These are phyloP conservation scores for Opeltia flavorubescens DNA, from an alignment of 495 filamentous ascomycete genomes.

Conservation along the genomic window DNA sequence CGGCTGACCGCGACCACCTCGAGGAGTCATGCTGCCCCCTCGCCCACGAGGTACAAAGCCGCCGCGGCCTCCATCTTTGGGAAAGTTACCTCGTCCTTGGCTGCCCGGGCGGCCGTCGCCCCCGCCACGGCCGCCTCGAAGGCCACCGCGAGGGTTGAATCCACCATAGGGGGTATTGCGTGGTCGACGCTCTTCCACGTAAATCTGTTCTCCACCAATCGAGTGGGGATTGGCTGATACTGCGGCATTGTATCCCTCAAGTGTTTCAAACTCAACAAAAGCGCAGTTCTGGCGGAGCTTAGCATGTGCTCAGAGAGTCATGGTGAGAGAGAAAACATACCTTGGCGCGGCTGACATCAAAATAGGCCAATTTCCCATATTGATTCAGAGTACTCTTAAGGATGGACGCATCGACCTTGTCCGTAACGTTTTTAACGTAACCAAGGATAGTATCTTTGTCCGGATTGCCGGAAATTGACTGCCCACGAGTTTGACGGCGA, in stretches of 20 bases:
- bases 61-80: slow-evolving; percentile 48
- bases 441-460: slow-evolving; percentile 55
- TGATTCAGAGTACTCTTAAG: slow-evolving; percentile 50
- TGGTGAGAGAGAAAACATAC: slow-evolving; percentile 33
- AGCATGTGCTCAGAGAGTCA: background rate
- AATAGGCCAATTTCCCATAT: slow-evolving; percentile 69
- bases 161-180: slow-evolving; percentile 52
- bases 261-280: slow-evolving; percentile 80
- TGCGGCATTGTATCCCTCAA: slow-evolving; percentile 66
- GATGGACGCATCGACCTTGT: slow-evolving; percentile 58
- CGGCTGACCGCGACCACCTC: slow-evolving; percentile 35
- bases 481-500: slow-evolving; percentile 60
- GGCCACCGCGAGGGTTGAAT: slow-evolving; percentile 40
- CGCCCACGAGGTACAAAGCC: slow-evolving; percentile 39
- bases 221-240: slow-evolving; percentile 73
- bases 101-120: slow-evolving; percentile 44
- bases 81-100: slow-evolving; percentile 53
- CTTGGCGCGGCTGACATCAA: slow-evolving; percentile 83
- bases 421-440: slow-evolving; percentile 89
- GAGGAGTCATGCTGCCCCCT: slow-evolving; percentile 32
- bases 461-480: slow-evolving; percentile 30
- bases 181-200: slow-evolving; percentile 77
- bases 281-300: slow-evolving; percentile 98
- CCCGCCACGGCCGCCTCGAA: slow-evolving; percentile 56
- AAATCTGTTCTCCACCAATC: slow-evolving; percentile 64